Evolutionary conservation across 768 basidiomycete species (phyloP), one percentile per base, ranked within the genome.

Genomic region (Pleurotus eryngii): DNA sequence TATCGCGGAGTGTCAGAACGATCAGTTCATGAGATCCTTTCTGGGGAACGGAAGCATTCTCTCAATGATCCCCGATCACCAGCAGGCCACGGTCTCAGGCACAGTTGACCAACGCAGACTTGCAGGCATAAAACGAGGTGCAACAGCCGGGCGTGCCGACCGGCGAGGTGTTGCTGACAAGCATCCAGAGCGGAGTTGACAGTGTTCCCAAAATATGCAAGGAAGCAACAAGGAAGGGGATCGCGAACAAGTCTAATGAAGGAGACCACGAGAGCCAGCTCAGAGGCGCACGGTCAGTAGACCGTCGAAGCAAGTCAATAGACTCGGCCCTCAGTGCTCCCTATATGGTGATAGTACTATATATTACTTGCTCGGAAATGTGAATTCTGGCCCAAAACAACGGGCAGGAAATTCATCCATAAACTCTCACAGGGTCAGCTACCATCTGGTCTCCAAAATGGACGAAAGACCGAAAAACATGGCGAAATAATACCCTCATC

Each of bases 21-120:
- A 57, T 50, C 57, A 40, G 18, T 54, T 54, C 51, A 54, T 5
- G 38, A 54, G 37, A 49, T 49, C 14, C 57, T 30, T 39, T 49
- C 40, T 57, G 42, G 49, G 54, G 58, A 64, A 65, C 63, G 56
- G 59, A 62, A 48, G 60, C 60, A 46, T 51, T 68, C 66, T 66
- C 64, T 66, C 62, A 66, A 74, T 84, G 83, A 84, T 84, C 81
- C 76, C 81, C 81, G 83, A 84, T 84, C 83, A 84, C 76, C 70
- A 71, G 71, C 76, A 73, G 69, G 64, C 69, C 68, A 59, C 60
- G 61, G 58, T 58, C 63, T 70, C 50, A 76, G 72, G 73, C 70
- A 76, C 76, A 59, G 54, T 51, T 58, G 57, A 35, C 40, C 55
- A 47, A 35, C 53, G 51, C 40, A 53, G 56, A 54, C 24, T 53